Evolutionary conservation across 768 basidiomycete species (phyloP), one percentile per base, ranked within the genome.

Genomic region (Candolleomyces eurysporus): DNA sequence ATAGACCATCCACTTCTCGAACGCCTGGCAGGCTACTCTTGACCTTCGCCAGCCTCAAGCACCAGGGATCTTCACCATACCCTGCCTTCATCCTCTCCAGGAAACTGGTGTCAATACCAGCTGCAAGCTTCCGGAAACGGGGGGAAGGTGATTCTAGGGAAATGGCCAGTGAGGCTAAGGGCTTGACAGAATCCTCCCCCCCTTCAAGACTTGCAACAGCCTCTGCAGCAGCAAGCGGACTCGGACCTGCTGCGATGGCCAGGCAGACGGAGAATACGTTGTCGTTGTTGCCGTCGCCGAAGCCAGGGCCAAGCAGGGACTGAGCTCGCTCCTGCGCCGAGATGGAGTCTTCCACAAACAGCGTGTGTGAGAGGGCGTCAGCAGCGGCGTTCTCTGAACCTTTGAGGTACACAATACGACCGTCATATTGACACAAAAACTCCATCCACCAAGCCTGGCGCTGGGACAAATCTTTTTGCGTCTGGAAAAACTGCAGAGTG

Each of bases 361-460:
- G 60, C 10, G 65, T 36, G 6, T 5, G 36, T 1, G 36, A 36
- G 6, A 36, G 36, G 5, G 36, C 5, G 11, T 36, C 36, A 6
- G 36, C 36, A 8, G 36, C 36, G 1, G 36, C 6, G 5, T 36
- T 36, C 36, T 36, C 36, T 2, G 6, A 2, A 36, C 36, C 36
- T 5, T 36, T 36, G 3, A 36, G 6, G 36, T 36, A 36, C 1
- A 36, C 36, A 11, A 36, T 36, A 1, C 11, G 1, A 5, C 36
- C 36, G 11, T 36, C 36, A 5, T 36, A 36, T 30, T 81, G 72
- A 0, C 70, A 61, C 5, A 82, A 45, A 52, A 72, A 70, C 61
- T 77, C 68, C 56, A 68, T 63, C 79, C 79, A 80, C 0, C 68
- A 61, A 0, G 67, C 64, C 54, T 81, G 80, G 0, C 64, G 57